Base-by-base conservation (phyloP, 2,329 filamentous ascomycete species). In the Zymoseptoria passerinii region DNA sequence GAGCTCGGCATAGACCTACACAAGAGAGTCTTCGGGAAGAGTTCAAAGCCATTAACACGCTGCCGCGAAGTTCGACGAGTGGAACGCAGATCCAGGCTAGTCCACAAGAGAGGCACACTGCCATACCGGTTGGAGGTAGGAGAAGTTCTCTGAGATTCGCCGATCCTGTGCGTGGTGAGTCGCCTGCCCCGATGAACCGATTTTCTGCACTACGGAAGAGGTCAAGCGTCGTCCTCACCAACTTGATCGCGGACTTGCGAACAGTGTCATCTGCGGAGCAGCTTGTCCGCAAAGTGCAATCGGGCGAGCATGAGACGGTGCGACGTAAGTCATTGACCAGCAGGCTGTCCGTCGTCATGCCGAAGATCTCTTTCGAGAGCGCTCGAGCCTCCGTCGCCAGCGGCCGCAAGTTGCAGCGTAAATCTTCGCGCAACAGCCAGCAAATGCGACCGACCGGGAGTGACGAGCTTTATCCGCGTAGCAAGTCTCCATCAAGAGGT, bases 291-390 rank as follows among this genome's bases (percentile, higher is more conserved):
- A 28, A n/a, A 18, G 1, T 27, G 23, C 23, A 28, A 18, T 8
- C 50, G n/a, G 19, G 28, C 13, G n/a, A 13, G 23, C 18, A 23
- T 50, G 27, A 8, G 35, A 8, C 23, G 19, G 28, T 28, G 20
- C 8, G 27, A 52, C 28, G 16, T 16, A n/a, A 27, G 10, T 28
- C 23, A 16, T 27, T 55, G 28, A 20, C 23, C 1, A 16, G 51
- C 9, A 29, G 51, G 8, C 19, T 18, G 3, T 51, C 50, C n/a
- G 50, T 55, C 2, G 1, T 60, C 18, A 51, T 23, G 6, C 20
- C 54, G 10, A 60, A 52, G 49, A 53, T 52, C 10, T 62, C 60
- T 3, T 27, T 59, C n/a, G 44, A 57, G 10, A 58, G 49, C n/a
- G 18, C 55, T 16, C 35, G 35, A 44, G 35, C 4, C 13, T 44